Conservation (phyloP, 495 filamentous ascomycete species). For the Corynascus novoguineensis region DNA sequence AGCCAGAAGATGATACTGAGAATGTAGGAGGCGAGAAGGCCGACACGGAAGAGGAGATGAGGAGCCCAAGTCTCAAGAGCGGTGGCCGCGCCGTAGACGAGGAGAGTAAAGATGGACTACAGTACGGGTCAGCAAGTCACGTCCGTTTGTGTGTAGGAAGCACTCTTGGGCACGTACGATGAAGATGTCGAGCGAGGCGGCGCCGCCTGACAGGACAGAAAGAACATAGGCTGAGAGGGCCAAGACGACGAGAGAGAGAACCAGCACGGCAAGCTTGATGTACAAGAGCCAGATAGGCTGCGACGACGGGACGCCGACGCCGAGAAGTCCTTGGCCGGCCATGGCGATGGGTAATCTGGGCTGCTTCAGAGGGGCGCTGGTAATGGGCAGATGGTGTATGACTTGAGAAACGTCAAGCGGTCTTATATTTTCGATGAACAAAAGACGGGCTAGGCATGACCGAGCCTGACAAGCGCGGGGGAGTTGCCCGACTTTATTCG, state of each 20-base stretch:
- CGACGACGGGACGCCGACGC: slow-evolving; percentile 30
- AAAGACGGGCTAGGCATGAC: neutral
- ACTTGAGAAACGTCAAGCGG: neutral
- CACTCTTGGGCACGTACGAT: slow-evolving; percentile 27
- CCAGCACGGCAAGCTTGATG: slow-evolving; percentile 32
- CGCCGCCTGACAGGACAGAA: slow-evolving; percentile 25
- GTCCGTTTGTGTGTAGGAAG: neutral
- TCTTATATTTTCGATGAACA: neutral
- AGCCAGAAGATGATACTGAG: slow-evolving; percentile 40
- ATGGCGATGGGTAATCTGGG: slow-evolving; percentile 13
- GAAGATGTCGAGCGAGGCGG: slow-evolving; percentile 34
- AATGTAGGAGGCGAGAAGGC: slow-evolving; percentile 26
- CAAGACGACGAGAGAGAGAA: slow-evolving; percentile 34
- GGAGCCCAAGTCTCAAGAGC: slow-evolving; percentile 27
- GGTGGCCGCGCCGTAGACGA: slow-evolving; percentile 32
- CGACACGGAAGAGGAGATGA: slow-evolving; percentile 34
- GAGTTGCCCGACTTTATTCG: neutral
- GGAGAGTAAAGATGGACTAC: slow-evolving; percentile 32
- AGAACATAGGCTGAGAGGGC: slow-evolving; percentile 30
- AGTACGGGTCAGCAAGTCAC: neutral
- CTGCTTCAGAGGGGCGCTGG: neutral
- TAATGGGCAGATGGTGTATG: neutral
- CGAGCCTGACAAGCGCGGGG: neutral
- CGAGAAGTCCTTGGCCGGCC: slow-evolving; percentile 26
- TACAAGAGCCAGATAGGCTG: slow-evolving; percentile 31